phyloP scores from a whole-genome alignment of 495 filamentous ascomycete genomes.

The Bacidia gigantensis region DNA sequence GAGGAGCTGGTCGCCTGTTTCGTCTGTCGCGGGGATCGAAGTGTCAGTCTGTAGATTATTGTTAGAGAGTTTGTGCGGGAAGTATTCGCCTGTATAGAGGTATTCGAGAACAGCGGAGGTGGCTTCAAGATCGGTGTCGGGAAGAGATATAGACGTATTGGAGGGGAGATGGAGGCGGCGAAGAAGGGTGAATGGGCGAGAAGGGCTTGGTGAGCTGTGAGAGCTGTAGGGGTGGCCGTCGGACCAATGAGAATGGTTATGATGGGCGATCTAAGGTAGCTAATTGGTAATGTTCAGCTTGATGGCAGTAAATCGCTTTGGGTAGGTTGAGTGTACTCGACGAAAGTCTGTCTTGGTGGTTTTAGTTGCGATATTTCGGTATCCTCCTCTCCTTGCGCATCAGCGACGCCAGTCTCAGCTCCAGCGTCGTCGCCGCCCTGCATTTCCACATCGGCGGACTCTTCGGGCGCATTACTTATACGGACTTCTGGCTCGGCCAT shows the following conservation, averaged over 20 bases:
- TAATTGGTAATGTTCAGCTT: neutral
- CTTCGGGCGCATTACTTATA: conserved; percentile 2
- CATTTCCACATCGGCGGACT: conserved; percentile 17
- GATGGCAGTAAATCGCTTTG: neutral
- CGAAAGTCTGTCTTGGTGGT: conserved; percentile 10
- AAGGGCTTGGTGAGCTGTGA: conserved; percentile 69
- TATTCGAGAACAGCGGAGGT: conserved; percentile 83
- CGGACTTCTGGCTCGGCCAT: conserved; percentile 20
- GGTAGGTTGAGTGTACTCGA: conserved; percentile 12
- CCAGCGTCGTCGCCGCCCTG: conserved; percentile 13
- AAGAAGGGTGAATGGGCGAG: conserved; percentile 64
- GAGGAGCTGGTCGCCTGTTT: conserved; percentile 61
- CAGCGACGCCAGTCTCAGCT: conserved; percentile 11
- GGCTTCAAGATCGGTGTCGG: conserved; percentile 60
- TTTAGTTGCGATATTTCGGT: conserved; percentile 1
- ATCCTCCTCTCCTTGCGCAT: conserved; percentile 12
- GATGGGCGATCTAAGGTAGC: conserved; percentile 63
- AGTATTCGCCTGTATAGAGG: conserved; percentile 86
- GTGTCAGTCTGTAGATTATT: conserved; percentile 44
- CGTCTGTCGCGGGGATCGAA: conserved; percentile 44
- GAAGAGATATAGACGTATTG: conserved; percentile 50
- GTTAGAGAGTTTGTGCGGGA: conserved; percentile 45
- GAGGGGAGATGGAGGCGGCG: conserved; percentile 36
- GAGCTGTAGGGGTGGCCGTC: conserved; percentile 42
- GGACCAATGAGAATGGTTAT: conserved; percentile 62